Conservation (phyloP, 345 rosid species). For the Populus euphratica region DNA sequence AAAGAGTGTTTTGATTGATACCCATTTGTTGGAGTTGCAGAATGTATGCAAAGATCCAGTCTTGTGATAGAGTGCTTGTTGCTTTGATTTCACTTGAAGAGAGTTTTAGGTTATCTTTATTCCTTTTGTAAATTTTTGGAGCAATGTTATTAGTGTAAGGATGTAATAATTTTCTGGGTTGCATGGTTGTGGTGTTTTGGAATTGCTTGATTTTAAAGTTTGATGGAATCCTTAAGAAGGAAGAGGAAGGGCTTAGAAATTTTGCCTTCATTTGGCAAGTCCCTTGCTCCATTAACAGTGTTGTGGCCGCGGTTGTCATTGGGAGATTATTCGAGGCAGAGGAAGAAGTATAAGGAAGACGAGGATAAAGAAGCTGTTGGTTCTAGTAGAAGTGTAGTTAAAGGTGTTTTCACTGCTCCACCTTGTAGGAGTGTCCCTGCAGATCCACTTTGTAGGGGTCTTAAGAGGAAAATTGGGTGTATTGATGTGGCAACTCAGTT, state of each 20-base stretch:
- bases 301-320: conserved; percentile 5
- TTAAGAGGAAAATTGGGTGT: conserved; percentile 18
- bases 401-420: conserved; percentile 12
- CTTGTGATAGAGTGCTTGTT: neutral
- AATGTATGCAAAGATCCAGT: conserved; percentile 4
- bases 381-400: conserved; percentile 4
- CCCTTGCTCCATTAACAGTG: neutral
- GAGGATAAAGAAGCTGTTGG: conserved; percentile 5
- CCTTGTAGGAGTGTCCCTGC: conserved; percentile 2
- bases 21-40: conserved; percentile 10
- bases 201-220: neutral
- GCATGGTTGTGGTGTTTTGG: conserved; percentile 4
- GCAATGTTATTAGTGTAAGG: neutral
- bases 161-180: neutral
- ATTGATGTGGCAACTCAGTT: conserved; percentile 12
- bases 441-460: conserved; percentile 16
- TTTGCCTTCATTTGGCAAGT: neutral
- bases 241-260: conserved; percentile 16
- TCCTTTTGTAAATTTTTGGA: neutral
- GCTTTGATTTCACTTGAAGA: conserved; percentile 11
- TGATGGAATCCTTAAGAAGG: conserved; percentile 18
- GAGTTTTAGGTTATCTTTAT: neutral
- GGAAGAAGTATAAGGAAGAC: conserved; percentile 11
- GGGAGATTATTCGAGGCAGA: conserved; percentile 18
- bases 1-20: neutral